These are phyloP conservation scores for Trametes sp. DNA, from an alignment of 1,284 basidiomycete species.

Conservation along the genomic window DNA sequence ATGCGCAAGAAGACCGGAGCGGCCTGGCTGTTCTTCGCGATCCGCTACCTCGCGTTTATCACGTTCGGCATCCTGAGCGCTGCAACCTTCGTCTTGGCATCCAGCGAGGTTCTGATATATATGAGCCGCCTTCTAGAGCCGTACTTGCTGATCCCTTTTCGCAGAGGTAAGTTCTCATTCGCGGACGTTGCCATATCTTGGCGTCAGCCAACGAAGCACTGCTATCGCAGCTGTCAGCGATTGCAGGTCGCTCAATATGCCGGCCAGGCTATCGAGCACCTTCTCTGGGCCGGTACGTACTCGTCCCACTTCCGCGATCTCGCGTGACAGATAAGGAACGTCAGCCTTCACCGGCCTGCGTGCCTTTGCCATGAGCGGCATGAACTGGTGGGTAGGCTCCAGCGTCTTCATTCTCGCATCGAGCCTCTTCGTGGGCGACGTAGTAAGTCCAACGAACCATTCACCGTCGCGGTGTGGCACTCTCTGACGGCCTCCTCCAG, in stretches of 20 bases:
- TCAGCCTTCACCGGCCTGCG: conserved; percentile 7
- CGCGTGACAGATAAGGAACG: too few species aligned
- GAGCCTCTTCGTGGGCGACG: too few species aligned
- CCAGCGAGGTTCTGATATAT: background rate
- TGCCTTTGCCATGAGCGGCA: conserved; percentile 4
- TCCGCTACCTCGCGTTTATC: background rate
- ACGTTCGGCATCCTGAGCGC: background rate
- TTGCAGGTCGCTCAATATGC: background rate
- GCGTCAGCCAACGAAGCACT: too few species aligned
- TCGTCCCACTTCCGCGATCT: too few species aligned
- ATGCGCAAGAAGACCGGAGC: background rate
- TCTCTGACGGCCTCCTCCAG: too few species aligned
- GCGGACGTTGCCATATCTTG: too few species aligned
- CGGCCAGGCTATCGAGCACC: background rate
- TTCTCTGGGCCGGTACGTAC: background rate
- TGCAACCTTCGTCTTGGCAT: background rate
- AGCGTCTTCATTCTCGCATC: background rate
- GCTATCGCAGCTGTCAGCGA: background rate
- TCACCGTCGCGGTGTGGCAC: too few species aligned
- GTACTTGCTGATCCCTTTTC: too few species aligned
- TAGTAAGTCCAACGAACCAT: too few species aligned
- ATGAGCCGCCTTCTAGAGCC: background rate
- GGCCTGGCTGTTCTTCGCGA: background rate
- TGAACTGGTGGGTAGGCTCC: background rate
- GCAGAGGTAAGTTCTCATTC: too few species aligned